phyloP scores from a whole-genome alignment of 192 early-diverging fungal species.

The Podila clonocystis region DNA sequence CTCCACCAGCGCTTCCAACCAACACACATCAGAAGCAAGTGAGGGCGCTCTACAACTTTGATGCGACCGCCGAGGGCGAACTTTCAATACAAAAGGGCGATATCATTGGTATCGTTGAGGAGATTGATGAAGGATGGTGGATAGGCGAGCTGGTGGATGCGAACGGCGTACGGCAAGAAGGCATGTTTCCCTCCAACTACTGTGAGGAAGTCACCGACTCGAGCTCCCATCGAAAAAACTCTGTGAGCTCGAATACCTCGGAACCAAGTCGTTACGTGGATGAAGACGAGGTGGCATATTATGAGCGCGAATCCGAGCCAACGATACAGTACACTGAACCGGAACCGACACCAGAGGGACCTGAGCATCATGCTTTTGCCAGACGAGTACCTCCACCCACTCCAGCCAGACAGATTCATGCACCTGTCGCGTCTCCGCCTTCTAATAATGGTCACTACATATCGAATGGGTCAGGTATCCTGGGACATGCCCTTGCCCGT shows the following conservation, averaged over 20 bases:
- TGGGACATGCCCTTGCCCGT: background rate
- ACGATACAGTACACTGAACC: background rate
- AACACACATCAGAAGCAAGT: constrained; percentile 60
- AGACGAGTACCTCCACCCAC: constrained; percentile 6
- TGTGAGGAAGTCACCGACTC: constrained; percentile 64
- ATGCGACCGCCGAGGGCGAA: constrained; percentile 79
- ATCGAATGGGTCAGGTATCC: background rate
- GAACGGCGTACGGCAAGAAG: constrained; percentile 59
- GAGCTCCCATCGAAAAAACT: background rate
- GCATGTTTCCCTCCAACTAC: constrained; percentile 95
- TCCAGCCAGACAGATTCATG: background rate
- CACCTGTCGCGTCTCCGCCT: background rate
- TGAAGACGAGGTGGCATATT: constrained; percentile 19
- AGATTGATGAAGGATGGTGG: constrained; percentile 96
- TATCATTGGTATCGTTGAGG: constrained; percentile 81
- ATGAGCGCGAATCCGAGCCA: constrained; percentile 10
- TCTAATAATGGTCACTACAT: background rate
- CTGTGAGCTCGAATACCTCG: background rate
- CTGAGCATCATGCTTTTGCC: background rate
- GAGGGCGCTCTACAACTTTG: constrained; percentile 80
- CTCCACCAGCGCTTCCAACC: constrained; percentile 1
- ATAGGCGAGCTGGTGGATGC: constrained; percentile 77
- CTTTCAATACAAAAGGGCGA: constrained; percentile 83
- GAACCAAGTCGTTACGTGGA: constrained; percentile 11
- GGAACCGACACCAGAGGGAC: constrained; percentile 10